Evolutionary conservation across 306 rosid species (phyloP), one percentile per base, ranked within the genome.

Genomic region (Prunus dulcis): DNA sequence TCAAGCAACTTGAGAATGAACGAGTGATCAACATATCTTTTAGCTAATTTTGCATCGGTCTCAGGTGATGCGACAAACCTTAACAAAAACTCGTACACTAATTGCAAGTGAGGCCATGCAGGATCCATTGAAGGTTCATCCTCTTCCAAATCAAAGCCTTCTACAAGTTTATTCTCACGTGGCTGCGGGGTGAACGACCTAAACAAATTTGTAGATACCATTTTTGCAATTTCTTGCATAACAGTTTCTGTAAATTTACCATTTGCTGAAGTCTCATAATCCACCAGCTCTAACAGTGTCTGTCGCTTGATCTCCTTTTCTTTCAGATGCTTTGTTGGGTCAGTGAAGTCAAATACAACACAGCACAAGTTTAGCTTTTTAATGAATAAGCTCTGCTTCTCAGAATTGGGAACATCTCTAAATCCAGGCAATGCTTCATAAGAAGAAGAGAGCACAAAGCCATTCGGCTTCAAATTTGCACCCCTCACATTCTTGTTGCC

Each of bases 41-140:
- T 91, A 45, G 97, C 89, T 88, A 91, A 68, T 80, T 91, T 89
- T 0, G 91, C 92, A 69, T 91, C 97, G 68, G 87, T 80, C 80
- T 91, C 97, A 47, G 92, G 88, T 2, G 93, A 91, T 12, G 97
- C 88, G 3, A 91, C 88, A 67, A 91, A 91, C 57, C 92, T 78
- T 47, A 91, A 87, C 63, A 91, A 85, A 76, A 91, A 86, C 84
- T 91, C 97, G 19, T 91, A 87, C 51, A 92, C 96, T 15, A 92
- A 79, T 64, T 92, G 97, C 87, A 92, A 84, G 79, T 92, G 97
- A 56, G 93, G 88, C 97, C 97, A 92, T 4, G 91, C 86, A 68
- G 96, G 92, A 78, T 92, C 97, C 97, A 90, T 86, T 0, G 88
- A 84, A 79, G 90, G 93, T 86, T 90, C 96, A 61, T 92, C 96